Percentiles rank a stretch among this genome's conserved stretches.
Evolutionary conservation across 2,329 filamentous ascomycete species (phyloP).

Genomic region (Fusarium sp.): DNA sequence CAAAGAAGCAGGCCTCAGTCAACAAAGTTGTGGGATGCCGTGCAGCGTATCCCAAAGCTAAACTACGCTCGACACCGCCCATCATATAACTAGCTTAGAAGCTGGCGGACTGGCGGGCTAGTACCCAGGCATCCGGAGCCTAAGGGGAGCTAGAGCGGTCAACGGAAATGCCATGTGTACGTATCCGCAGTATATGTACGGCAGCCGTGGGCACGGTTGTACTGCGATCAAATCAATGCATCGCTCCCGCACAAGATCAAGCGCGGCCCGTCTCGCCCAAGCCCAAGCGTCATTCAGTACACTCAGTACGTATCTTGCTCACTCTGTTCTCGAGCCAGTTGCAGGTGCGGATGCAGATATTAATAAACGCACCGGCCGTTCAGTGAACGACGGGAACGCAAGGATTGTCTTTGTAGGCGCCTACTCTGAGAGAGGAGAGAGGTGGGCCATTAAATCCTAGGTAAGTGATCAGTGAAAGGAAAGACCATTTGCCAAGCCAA

Average conservation of each 20-base stretch:
- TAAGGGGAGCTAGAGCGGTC: constrained; percentile 45
- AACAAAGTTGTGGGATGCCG: constrained; percentile 33
- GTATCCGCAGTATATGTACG: constrained; percentile 27
- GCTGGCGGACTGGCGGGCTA: constrained; percentile 43
- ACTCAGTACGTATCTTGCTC: constrained; percentile 25
- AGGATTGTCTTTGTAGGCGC: constrained; percentile 33
- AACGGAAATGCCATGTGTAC: constrained; percentile 43
- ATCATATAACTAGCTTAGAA: constrained; percentile 40
- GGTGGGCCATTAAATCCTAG: constrained; percentile 38
- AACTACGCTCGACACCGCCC: constrained; percentile 46
- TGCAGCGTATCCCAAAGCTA: constrained; percentile 39
- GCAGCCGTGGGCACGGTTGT: constrained; percentile 35
- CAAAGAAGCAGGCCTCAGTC: constrained; percentile 40
- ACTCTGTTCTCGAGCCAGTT: constrained; percentile 25
- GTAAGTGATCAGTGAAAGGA: constrained; percentile 34
- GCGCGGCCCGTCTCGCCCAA: constrained; percentile 32
- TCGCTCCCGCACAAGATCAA: constrained; percentile 39
- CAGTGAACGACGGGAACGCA: constrained; percentile 31
- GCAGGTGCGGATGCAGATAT: constrained; percentile 29
- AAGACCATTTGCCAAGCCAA: constrained; percentile 14
- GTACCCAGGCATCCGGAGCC: constrained; percentile 44
- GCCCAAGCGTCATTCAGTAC: constrained; percentile 37
- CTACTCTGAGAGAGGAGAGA: constrained; percentile 37
- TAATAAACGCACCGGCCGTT: constrained; percentile 36
- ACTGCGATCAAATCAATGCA: constrained; percentile 34